Base-by-base conservation (phyloP, 164 flowering plant species). In the Vitis rotundifolia region DNA sequence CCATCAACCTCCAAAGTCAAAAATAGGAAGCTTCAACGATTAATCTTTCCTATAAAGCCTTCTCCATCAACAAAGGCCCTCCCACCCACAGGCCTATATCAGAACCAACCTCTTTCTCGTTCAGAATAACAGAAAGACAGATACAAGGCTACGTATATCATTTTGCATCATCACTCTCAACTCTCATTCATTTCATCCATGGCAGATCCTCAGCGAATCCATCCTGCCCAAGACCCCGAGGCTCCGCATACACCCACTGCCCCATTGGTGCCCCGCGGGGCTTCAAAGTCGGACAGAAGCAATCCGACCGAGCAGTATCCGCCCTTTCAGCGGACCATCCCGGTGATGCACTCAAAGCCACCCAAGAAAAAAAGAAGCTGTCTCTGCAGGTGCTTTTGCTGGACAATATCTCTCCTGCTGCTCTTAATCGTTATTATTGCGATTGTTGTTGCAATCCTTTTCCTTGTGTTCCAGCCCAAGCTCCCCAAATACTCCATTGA, bases 401-500 rank as follows among this genome's bases (percentile, higher is more conserved):
- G 97, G 89, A 83, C 85, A 0, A 0, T 87, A 0, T 62, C 73
- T 63, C 68, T 89, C 11, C 49, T 90, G 47, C 29, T 91, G 10
- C 66, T 88, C 49, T 79, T 79, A 2, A n/a, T 86, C 12, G 12
- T 90, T 28, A 51, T 80, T 19, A 29, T 87, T 1, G 98, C 66
- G 2, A 68, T 74, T 5, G 15, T 68, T 0, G 75, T 57, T 0
- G 93, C 82, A 10, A 76, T 88, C 10, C 73, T 93, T 0, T 91
- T 60, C 88, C 84, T 91, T 0, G 84, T 84, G 3, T 92, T 92
- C 86, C 80, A 60, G 15, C 98, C 98, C 2, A 91, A 88, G 69
- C 67, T 91, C 3, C 98, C 97, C 1, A 74, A 85, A 1, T 94
- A 85, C 83, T 86, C 97, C 0, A 78, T 94, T 13, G 88, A 89